Evolutionary conservation across 768 basidiomycete species (phyloP), one percentile per base, ranked within the genome.

Genomic region (Suillus plorans): DNA sequence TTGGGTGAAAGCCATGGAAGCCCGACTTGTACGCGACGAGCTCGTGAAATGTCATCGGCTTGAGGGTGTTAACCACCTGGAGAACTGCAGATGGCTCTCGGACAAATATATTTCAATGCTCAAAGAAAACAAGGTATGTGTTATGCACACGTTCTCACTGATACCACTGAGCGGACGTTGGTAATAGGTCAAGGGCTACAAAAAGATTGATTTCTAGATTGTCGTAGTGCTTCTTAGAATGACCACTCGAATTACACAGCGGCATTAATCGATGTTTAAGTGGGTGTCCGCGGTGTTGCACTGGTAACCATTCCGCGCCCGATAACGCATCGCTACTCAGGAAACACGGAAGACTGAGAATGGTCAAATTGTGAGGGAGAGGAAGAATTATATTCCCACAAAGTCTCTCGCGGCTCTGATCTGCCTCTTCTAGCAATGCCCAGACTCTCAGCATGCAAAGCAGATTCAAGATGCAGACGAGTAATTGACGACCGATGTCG

Each of bases 1-100:
- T 60, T 99, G 96, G 96, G 85, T 97, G 39, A 90, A 89, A 69
- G 89, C 92, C 25, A 97, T 98, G 95, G 95, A 97, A 77, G 87
- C 88, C 39, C 88, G 92, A 57, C 82, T 99, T 64, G 94, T 97
- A 56, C 88, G 88, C 66, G 90, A 93, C 64, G 92, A 96, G 76
- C 86, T 99, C 62, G 83, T 86, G 64, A 95, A 93, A 78, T 99
- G 96, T 80, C 93, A 95, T 72, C 84, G 86, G 70, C 83, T 85
- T 8, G 96, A 99, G 80, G 95, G 96, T 39, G 92, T 95, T 45
- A 97, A 98, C 78, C 88, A 93, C 72, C 87, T 92, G 66, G 91
- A 95, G 77, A 91, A 88, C 71, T 98, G 96, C 80, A 88, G 86
- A 73, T 90, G 94, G 81, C 77, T 96, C 55, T 85, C 92, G 55